Evolutionary conservation across 257 asterid species (phyloP).

Genomic region (Fraxinus quadrangulata): DNA sequence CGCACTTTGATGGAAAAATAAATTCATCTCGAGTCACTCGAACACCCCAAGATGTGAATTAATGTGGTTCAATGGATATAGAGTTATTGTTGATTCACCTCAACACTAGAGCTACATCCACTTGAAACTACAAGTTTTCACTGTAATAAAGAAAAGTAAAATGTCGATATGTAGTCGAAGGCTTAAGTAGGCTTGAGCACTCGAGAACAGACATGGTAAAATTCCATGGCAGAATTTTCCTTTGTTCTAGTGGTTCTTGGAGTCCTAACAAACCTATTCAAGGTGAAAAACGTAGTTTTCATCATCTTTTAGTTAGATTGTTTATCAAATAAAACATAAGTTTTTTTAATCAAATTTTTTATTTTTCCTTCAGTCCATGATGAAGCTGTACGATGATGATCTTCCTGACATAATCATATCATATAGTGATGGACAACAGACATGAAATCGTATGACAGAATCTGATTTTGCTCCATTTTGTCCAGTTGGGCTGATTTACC

Average conservation of each 20-base stretch:
- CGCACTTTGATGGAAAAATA: no score
- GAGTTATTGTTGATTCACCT: no score
- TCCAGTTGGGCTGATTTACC: constrained; percentile 7
- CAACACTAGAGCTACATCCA: no score
- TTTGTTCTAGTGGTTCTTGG: neutral
- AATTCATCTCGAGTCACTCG: no score
- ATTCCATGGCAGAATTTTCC: no score
- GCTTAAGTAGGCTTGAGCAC: neutral
- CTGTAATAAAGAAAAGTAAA: neutral
- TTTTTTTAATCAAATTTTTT: neutral
- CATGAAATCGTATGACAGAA: neutral
- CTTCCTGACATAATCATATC: neutral
- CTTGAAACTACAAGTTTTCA: neutral
- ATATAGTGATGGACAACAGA: neutral
- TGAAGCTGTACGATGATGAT: constrained; percentile 23
- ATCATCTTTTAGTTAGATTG: neutral
- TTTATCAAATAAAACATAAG: neutral
- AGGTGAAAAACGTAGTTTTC: neutral
- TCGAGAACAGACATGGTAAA: neutral
- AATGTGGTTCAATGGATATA: no score
- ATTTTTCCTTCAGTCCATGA: constrained; percentile 12
- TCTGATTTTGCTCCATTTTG: neutral
- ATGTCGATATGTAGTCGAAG: neutral
- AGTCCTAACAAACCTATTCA: neutral
- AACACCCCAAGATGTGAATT: no score